Evolutionary conservation across 179 eudicot species (phyloP), one percentile per base, ranked within the genome.

Genomic region (Spinacia oleracea): DNA sequence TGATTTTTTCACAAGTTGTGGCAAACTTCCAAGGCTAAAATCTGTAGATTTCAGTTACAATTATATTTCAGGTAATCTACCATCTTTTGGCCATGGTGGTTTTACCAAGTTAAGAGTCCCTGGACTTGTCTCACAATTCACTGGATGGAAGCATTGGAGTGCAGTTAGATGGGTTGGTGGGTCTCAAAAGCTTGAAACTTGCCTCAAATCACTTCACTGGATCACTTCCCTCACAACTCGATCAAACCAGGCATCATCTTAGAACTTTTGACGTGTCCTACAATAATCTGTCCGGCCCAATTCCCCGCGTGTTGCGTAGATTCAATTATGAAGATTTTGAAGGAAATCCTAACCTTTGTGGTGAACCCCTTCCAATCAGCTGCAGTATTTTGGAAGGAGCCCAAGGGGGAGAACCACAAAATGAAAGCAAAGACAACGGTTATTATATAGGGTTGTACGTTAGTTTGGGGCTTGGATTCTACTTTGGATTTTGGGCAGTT

Each of bases 11-110:
- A 60, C 80, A 50, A 73, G 8, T 38, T 93, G 98, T 83, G 89
- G 88, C 51, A 51, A 32, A 29, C 62, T 88, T 66, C 53, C 32
- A 77, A 89, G 87, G 63, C 84, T 91, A 66, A 88, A 79, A 71
- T 32, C 21, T 43, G 79, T 93, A 87, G 88, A 93, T 65, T 86
- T 91, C 16, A 93, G 94, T 77, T 45, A 23, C 48, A 91, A 91
- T 81, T 56, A 2, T 6, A 38, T 93, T 70, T 27, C 51, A n/a
- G 88, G 92, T 12, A 0, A 48, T 34, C 76, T 91, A 73, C 94
- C 94, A 12, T 70, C 74, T 53, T 93, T 91, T 25, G 63, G 65
- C 65, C 14, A n/a, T 60, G 51, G 3, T 8, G 90, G 90, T 69
- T 93, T 91, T 82, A 9, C 53, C 50, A 43, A 35, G 42, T 85